Base-by-base conservation (phyloP, 768 basidiomycete species). In the Pleurotus ostreatus region DNA sequence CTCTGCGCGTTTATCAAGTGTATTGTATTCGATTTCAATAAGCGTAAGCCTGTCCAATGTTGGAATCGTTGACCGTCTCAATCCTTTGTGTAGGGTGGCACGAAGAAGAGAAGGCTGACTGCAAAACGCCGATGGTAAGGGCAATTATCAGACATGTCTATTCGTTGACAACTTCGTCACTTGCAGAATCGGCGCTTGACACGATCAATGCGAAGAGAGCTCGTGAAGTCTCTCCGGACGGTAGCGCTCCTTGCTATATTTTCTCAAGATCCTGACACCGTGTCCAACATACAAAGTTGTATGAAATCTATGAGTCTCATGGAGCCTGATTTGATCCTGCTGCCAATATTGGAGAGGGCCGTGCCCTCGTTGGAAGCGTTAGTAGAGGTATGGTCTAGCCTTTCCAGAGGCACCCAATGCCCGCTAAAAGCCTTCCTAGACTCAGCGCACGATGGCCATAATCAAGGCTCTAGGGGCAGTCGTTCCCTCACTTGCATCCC, bases 201-300 rank as follows among this genome's bases (percentile, higher is more conserved):
- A 0, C 77, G 76, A 38, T 70, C 73, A 47, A 94, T 96, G 84
- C 88, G 83, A 64, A 80, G 86, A 48, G 92, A 95, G 65, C 82
- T 96, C 16, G 92, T 94, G 16, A 86, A 89, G 60, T 86, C 83
- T 20, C 74, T 94, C 38, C 74, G 91, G 57, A 94, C 92, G 0
- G 88, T 94, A 12, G 84, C 86, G 0, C 74, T 96, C 25, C 77
- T 94, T n/a, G 86, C 91, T 2, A 93, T 94, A 83, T 96, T 95
- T 73, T 92, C 89, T 7, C 88, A 89, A 65, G 90, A 93, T 65
- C 75, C 79, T 48, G 76, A 79, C 8, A 89, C 90, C 1, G 86
- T 89, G 25, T 70, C 77, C 13, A 89, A 92, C 61, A 86, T 92
- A 43, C 86, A 91, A 65, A 83, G 83, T 41, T 86, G 88, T 57